phyloP scores from a whole-genome alignment of 768 basidiomycete genomes.

The Mrakia gelida region DNA sequence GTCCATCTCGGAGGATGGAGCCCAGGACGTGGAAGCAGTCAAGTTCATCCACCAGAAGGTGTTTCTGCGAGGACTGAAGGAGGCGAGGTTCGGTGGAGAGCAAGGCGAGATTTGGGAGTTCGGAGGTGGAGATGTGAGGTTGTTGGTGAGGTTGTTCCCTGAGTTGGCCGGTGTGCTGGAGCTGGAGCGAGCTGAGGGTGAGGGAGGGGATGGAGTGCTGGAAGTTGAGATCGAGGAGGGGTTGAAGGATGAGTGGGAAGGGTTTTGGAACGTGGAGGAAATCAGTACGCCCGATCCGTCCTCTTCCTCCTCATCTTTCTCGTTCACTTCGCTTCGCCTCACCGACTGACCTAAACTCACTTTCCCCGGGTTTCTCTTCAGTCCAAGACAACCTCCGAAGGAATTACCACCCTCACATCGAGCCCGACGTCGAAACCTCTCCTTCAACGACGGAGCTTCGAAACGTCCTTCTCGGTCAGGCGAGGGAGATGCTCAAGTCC shows the following conservation, averaged over 20 bases:
- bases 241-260: constrained; percentile 64
- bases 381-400: constrained; percentile 83
- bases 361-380: constrained; percentile 43
- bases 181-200: constrained; percentile 21
- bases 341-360: too few relatives aligned
- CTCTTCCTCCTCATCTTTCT: constrained; percentile 33
- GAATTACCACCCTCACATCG: constrained; percentile 84
- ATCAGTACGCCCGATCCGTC: constrained; percentile 65
- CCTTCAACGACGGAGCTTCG: constrained; percentile 67
- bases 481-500: constrained; percentile 67
- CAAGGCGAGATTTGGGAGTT: constrained; percentile 51
- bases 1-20: background rate
- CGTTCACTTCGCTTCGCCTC: background rate
- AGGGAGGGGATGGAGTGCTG: constrained; percentile 42
- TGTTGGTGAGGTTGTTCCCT: constrained; percentile 73
- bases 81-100: constrained; percentile 43
- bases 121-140: constrained; percentile 61
- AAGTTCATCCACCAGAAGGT: constrained; percentile 31
- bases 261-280: constrained; percentile 67
- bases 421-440: constrained; percentile 62
- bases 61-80: constrained; percentile 22
- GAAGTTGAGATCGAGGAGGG: constrained; percentile 69
- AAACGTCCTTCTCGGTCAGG: constrained; percentile 59
- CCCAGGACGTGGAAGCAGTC: constrained; percentile 24
- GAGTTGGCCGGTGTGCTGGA: constrained; percentile 60